Base-by-base conservation (phyloP, 768 basidiomycete species). In the Mycena chlorophos region DNA sequence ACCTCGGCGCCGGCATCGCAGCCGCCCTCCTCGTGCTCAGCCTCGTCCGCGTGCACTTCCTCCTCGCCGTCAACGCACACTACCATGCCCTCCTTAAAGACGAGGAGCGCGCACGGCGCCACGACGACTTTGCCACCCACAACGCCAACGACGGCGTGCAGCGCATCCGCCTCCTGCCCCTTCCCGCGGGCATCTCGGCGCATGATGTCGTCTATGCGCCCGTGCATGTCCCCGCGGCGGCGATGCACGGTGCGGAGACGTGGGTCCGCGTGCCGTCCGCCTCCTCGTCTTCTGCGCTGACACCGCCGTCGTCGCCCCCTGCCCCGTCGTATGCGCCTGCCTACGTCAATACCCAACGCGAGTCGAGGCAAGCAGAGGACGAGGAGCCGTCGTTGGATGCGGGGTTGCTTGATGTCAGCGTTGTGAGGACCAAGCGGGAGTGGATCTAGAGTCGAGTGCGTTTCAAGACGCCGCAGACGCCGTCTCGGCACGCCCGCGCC, bases 1-100 rank as follows among this genome's bases (percentile, higher is more conserved):
- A 83, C 37, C 86, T 81, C 6, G 77, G 85, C 28, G 67, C 87
- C 55, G 84, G 75, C 0, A 75, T 82, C 29, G 72, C 89, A 46
- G 82, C 77, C 1, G 67, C 84, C 40, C 78, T 87, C 71, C 75
- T 83, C 42, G 71, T 89, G 30, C 66, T 88, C 57, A 80, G 87
- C 52, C 78, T 88, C 62, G 69, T 89, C 50, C 77, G 88, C 61
- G 76, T 91, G 49, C 89, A 91, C 68, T 88, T 89, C 70, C 79
- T 91, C 30, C 76, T 91, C 56, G 82, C 87, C 2, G 78, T 92
- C 17, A 19, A 27, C 40, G 23, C 59, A 34, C 59, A 56, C 49
- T 60, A 60, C 52, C 5, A 6, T n/a, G 30, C 45, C 30, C 29
- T 60, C 30, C 4, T 26, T 5, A 28, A 25, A 19, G 39, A 14